A percentile compares a stretch with the other conserved stretches of the same genome.
These are phyloP conservation scores for Carex sylvatica DNA, from an alignment of 202 grass and related monocot genomes.

Conservation along the genomic window DNA sequence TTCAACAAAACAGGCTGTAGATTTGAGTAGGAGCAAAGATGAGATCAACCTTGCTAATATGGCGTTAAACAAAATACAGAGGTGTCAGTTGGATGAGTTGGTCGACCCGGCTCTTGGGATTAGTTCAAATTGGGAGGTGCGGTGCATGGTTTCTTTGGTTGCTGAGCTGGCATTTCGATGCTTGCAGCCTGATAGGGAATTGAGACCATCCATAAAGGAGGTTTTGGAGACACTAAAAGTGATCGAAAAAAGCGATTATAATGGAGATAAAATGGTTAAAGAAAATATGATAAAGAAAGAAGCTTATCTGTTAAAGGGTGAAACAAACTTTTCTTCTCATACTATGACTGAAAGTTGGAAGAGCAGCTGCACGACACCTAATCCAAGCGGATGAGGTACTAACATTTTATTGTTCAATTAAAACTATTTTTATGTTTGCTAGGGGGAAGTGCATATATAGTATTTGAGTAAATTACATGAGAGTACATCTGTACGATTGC, in stretches of 20 bases:
- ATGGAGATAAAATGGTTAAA: constrained; percentile 9
- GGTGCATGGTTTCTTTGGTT: constrained; percentile 38
- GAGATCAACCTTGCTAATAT: constrained; percentile 84
- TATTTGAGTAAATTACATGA: background rate
- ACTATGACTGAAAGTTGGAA: constrained; percentile 48
- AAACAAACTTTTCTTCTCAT: constrained; percentile 42
- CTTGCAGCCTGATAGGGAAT: constrained; percentile 60
- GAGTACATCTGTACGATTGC: background rate
- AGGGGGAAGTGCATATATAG: background rate
- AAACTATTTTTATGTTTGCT: background rate
- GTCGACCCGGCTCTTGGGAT: constrained; percentile 59
- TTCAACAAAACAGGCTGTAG: constrained; percentile 81
- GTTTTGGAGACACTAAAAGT: constrained; percentile 48
- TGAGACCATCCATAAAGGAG: constrained; percentile 67
- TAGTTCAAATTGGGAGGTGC: constrained; percentile 36
- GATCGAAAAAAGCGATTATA: constrained; percentile 43
- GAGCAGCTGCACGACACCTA: constrained; percentile 47
- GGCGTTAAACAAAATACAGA: constrained; percentile 72
- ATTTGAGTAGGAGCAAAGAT: constrained; percentile 59
- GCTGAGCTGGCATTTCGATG: constrained; percentile 81
- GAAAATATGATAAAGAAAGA: constrained; percentile 37
- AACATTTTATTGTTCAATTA: background rate
- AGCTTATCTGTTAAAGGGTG: constrained; percentile 35
- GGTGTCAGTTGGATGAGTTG: constrained; percentile 47
- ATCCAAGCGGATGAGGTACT: constrained; percentile 41